Percentiles rank a stretch among this genome's conserved stretches.
These are phyloP conservation scores for Phtheirospermum japonicum DNA, from an alignment of 257 asterid genomes.

Conservation along the genomic window DNA sequence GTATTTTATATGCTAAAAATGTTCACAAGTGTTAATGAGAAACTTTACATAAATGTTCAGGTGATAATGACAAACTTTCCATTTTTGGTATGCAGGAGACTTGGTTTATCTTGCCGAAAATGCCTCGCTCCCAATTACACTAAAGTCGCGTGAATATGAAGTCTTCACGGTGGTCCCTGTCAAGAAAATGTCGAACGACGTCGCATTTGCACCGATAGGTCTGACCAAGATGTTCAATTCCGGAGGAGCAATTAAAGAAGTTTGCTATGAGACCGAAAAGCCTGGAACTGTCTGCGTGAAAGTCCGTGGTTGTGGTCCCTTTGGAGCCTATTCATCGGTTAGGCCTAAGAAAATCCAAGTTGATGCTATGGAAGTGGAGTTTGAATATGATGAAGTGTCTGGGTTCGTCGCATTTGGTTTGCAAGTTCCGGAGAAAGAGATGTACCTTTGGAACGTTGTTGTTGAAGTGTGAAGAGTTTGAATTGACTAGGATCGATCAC, in stretches of 20 bases:
- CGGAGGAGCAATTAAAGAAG: constrained; percentile 73
- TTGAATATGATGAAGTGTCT: constrained; percentile 57
- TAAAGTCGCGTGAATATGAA: constrained; percentile 63
- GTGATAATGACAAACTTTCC: not conserved
- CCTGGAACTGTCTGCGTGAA: constrained; percentile 40
- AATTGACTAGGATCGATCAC: constrained; percentile 12
- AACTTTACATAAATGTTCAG: not conserved
- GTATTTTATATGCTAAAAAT: constrained; percentile 34
- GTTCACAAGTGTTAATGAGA: too few species aligned
- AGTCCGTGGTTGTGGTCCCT: constrained; percentile 62
- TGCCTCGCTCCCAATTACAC: constrained; percentile 61
- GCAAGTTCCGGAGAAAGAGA: constrained; percentile 47
- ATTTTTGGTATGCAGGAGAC: constrained; percentile 47
- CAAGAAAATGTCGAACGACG: constrained; percentile 40
- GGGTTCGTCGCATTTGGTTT: constrained; percentile 44
- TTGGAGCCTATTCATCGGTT: constrained; percentile 75
- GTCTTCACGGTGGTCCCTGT: constrained; percentile 73
- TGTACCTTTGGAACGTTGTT: constrained; percentile 61
- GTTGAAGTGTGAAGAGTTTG: constrained; percentile 44
- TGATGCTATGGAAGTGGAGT: constrained; percentile 46
- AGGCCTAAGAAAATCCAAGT: constrained; percentile 54
- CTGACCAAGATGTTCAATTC: constrained; percentile 82
- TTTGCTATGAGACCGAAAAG: constrained; percentile 42
- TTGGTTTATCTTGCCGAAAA: constrained; percentile 56
- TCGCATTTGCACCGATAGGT: constrained; percentile 67